phyloP scores from a whole-genome alignment of 805 yeast genomes.

The Maudiozyma bulderi region DNA sequence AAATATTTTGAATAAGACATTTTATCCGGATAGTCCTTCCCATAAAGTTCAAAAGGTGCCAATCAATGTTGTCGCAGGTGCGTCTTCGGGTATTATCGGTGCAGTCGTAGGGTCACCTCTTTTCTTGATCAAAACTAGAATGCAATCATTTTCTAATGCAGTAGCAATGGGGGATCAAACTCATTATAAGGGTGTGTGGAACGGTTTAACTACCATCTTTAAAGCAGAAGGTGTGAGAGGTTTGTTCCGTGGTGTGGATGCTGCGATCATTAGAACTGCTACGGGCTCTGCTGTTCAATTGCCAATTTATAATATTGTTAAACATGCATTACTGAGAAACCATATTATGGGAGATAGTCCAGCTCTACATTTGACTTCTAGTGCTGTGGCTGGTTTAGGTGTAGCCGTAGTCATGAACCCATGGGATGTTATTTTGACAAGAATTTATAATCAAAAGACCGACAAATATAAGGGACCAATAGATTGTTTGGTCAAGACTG shows the following conservation, averaged over 20 bases:
- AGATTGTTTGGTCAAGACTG: constrained; percentile 81
- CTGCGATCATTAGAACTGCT: constrained; percentile 90
- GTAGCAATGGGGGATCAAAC: constrained; percentile 86
- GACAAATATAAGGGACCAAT: constrained; percentile 75
- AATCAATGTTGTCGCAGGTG: constrained; percentile 73
- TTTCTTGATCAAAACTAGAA: constrained; percentile 85
- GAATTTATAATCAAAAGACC: constrained; percentile 92
- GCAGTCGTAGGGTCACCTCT: constrained; percentile 87
- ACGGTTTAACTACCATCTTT: constrained; percentile 59
- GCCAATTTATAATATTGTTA: constrained; percentile 78
- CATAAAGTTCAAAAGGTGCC: constrained; percentile 39
- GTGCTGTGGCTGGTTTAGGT: constrained; percentile 78
- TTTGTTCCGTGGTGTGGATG: constrained; percentile 82
- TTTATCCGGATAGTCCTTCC: constrained; percentile 44
- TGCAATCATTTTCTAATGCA: constrained; percentile 78
- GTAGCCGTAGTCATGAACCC: constrained; percentile 96
- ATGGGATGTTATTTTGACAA: constrained; percentile 89
- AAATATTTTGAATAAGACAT: constrained; percentile 41
- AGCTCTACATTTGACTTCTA: constrained; percentile 58
- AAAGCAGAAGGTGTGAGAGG: constrained; percentile 73
- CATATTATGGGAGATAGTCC: constrained; percentile 54
- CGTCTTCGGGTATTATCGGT: constrained; percentile 78
- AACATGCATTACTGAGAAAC: constrained; percentile 47
- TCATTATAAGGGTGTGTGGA: constrained; percentile 57
- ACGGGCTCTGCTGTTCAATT: constrained; percentile 92